These are phyloP conservation scores for Boletus sp. DNA, from an alignment of 768 basidiomycete species.

Conservation along the genomic window DNA sequence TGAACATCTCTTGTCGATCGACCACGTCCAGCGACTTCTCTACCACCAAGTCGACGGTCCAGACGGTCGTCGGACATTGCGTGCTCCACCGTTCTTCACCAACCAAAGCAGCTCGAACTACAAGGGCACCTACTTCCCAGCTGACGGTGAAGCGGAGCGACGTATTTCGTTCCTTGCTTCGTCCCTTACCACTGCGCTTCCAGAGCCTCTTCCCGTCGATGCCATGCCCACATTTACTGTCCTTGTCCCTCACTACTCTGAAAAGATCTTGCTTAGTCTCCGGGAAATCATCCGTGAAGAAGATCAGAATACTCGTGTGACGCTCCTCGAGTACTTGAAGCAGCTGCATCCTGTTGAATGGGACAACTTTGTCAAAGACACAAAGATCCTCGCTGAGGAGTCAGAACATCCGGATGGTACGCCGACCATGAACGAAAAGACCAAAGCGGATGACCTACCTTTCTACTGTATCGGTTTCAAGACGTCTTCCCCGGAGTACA, in stretches of 20 bases:
- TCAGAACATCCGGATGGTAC: constrained; percentile 56
- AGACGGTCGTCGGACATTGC: constrained; percentile 85
- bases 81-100: constrained; percentile 98
- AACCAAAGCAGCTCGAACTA: constrained; percentile 72
- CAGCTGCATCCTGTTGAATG: constrained; percentile 98
- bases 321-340: constrained; percentile 95
- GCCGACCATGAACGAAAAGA: constrained; percentile 66
- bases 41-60: constrained; percentile 95
- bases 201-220: constrained; percentile 93
- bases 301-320: constrained; percentile 94
- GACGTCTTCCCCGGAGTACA: constrained; percentile 97
- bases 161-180: constrained; percentile 99
- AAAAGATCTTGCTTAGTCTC: constrained; percentile 95
- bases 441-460: constrained; percentile 87
- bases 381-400: constrained; percentile 97
- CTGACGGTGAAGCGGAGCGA: constrained; percentile 92
- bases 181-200: constrained; percentile 91
- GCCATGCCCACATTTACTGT: constrained; percentile 99
- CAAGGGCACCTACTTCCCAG: constrained; percentile 88
- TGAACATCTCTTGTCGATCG: constrained; percentile 95
- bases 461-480: constrained; percentile 99
- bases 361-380: constrained; percentile 99
- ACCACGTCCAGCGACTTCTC: constrained; percentile 94
- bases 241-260: constrained; percentile 97
- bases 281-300: constrained; percentile 99